phyloP scores from a whole-genome alignment of 768 basidiomycete genomes.

The Crepidotus variabilis region DNA sequence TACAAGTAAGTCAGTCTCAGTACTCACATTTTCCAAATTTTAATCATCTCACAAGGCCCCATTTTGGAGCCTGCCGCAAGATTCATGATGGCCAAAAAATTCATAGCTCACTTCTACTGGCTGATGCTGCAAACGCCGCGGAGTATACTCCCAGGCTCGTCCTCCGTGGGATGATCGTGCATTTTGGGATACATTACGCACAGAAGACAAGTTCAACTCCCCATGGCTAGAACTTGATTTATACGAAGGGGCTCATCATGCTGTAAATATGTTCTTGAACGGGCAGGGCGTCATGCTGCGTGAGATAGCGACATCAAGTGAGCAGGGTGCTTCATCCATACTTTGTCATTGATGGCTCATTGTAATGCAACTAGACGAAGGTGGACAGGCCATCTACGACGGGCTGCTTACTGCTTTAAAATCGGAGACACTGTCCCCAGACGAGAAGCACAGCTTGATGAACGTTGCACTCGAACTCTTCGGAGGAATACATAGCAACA shows the following conservation, averaged over 20 bases:
- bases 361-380: neutral
- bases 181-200: conserved; percentile 6
- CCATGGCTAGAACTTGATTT: no score
- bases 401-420: no score
- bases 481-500: no score
- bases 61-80: conserved; percentile 12
- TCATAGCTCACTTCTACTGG: conserved; percentile 10
- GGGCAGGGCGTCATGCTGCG: conserved; percentile 3
- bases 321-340: neutral
- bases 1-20: conserved; percentile 1
- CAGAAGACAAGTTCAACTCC: neutral
- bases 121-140: neutral
- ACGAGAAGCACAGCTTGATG: no score
- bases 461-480: no score
- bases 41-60: conserved; percentile 8
- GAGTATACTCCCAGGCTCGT: conserved; percentile 12
- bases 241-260: no score
- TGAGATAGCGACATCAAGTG: conserved; percentile 3
- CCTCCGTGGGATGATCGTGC: neutral
- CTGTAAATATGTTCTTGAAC: neutral
- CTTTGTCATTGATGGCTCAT: neutral
- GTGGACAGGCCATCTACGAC: no score
- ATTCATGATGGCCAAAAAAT: conserved; percentile 16
- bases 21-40: no score
- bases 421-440: no score